Evolutionary conservation across 768 basidiomycete genomes (phyloP).

Genomic region (Rickenella mellea): DNA sequence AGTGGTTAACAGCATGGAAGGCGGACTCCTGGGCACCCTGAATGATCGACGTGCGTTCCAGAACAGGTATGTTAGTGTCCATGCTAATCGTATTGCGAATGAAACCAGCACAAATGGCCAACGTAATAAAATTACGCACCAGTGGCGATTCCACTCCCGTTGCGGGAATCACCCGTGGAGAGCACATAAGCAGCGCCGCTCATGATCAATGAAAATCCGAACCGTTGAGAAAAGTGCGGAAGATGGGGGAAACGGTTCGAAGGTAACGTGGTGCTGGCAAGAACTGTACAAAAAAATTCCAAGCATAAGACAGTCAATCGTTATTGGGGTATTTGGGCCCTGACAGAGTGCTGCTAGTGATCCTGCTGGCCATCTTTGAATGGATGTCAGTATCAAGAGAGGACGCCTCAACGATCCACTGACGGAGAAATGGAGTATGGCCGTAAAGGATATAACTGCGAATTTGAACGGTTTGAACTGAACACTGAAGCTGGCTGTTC

Average conservation of each 20-base stretch:
- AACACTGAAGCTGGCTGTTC: no score
- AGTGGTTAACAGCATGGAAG: constrained; percentile 23
- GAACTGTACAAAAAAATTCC: constrained; percentile 18
- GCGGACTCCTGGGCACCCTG: constrained; percentile 18
- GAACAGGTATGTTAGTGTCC: constrained; percentile 36
- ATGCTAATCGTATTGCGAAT: constrained; percentile 19
- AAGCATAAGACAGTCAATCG: no score
- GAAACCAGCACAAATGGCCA: neutral
- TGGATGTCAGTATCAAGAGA: no score
- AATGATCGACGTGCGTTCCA: constrained; percentile 26
- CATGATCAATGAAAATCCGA: constrained; percentile 34
- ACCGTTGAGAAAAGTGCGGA: constrained; percentile 32
- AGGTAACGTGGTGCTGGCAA: constrained; percentile 26
- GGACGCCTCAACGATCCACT: no score
- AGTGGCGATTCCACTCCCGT: constrained; percentile 36
- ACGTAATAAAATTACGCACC: constrained; percentile 14
- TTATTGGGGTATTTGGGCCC: no score
- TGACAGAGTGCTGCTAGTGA: no score
- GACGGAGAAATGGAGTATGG: no score
- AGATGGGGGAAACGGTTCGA: constrained; percentile 21
- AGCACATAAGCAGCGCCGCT: constrained; percentile 35
- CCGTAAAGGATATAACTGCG: no score
- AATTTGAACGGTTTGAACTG: no score
- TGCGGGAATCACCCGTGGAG: constrained; percentile 26
- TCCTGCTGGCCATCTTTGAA: no score